Evolutionary conservation across 1,284 basidiomycete species (phyloP).

Genomic region (Coriolopsis trogii): DNA sequence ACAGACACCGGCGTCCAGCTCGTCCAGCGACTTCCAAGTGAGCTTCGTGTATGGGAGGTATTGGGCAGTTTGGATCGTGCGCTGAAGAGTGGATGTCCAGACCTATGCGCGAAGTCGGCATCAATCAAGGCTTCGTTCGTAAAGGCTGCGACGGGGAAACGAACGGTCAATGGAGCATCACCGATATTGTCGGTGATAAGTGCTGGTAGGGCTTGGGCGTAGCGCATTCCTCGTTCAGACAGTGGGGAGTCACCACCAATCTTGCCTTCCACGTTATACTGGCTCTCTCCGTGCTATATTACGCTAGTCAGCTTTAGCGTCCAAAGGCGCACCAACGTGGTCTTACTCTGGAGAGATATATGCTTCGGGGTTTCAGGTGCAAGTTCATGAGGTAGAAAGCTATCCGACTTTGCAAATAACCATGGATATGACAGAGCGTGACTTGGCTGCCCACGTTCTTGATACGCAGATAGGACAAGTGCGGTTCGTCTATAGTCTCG

Average conservation of each 20-base stretch:
- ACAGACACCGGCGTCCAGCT: slow-evolving; percentile 98
- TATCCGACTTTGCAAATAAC: slow-evolving; percentile 95
- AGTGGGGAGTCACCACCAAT: slow-evolving; percentile 95
- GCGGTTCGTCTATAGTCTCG: slow-evolving; percentile 88
- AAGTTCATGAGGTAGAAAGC: slow-evolving; percentile 99
- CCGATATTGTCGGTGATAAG: slow-evolving; percentile 93
- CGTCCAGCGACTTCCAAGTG: slow-evolving; percentile 98
- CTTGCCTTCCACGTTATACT: slow-evolving; percentile 96
- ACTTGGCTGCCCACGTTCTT: slow-evolving; percentile 89
- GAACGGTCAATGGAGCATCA: slow-evolving; percentile 82
- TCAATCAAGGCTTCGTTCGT: slow-evolving; percentile 2
- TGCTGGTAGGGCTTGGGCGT: slow-evolving; percentile 85
- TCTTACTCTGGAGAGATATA: slow-evolving; percentile 93
- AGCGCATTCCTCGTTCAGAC: slow-evolving; percentile 84
- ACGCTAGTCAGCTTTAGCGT: slow-evolving; percentile 9
- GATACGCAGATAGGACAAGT: slow-evolving; percentile 87
- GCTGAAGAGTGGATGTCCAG: slow-evolving; percentile 95
- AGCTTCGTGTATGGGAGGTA: slow-evolving; percentile 87
- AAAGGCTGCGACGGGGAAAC: slow-evolving; percentile 21
- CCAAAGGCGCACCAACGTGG: too few relatives aligned
- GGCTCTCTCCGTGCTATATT: slow-evolving; percentile 98
- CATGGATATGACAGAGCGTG: slow-evolving; percentile 82
- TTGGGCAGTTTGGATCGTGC: slow-evolving; percentile 92
- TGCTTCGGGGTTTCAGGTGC: slow-evolving; percentile 94
- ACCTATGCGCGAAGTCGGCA: slow-evolving; percentile 49